Evolutionary conservation across 2,329 filamentous ascomycete species (phyloP), one percentile per base, ranked within the genome.

Genomic region (Aspergillus persii): DNA sequence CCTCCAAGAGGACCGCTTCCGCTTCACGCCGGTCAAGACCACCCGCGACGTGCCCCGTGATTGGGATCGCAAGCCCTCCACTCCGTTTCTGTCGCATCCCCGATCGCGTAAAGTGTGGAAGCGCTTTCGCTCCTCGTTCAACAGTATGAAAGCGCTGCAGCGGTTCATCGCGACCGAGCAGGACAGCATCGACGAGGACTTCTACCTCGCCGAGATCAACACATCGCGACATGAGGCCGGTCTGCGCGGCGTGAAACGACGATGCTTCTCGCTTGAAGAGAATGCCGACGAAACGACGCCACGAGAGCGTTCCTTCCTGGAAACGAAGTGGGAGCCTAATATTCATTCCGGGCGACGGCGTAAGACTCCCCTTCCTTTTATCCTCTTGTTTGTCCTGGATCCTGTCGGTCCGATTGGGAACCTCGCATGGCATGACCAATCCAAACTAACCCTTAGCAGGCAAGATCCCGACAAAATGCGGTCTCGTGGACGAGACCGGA

Each of bases 31-130:
- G 8, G 67, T 72, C 54, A 74, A 75, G 51, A 66, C 68, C 33
- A 58, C 68, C n/a, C 70, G 66, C 50, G 66, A 68, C 33, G 60
- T 69, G 39, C 76, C 76, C 31, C 76, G 75, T 57, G 64, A 76
- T 58, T 80, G 78, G 78, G 78, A 80, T 57, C 77, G 78, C 58
- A 76, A 76, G 57, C 77, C 77, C 18, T 74, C 77, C 3, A 78
- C 75, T 5, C 73, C 78, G 3, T 75, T 77, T 52, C 62, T 71
- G 41, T 64, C 72, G 12, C 75, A 76, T 9, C 69, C 74, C 46
- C 77, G 76, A 46, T 70, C 77, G 44, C 76, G 76, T 52, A 80
- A 79, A 57, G 69, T 80, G 56, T 80, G 78, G 78, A 80, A 80
- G 63, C 74, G 78, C 51, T 73, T 79, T 59, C 70, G 70, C 30